Base-by-base conservation (phyloP, 805 yeast genomes). In the Wickerhamomyces queroliae region DNA sequence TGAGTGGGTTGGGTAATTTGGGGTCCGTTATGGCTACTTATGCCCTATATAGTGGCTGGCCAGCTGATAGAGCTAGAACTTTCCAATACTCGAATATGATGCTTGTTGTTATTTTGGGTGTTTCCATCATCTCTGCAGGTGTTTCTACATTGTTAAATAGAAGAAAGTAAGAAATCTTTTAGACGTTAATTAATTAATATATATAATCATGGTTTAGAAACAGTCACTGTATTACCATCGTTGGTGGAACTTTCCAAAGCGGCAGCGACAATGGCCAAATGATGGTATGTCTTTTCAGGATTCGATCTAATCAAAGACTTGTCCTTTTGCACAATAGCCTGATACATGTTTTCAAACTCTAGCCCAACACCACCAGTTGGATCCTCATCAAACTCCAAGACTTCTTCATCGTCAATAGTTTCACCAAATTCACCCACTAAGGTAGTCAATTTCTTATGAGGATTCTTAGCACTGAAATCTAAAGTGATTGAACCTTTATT, bases 231-330 rank as follows among this genome's bases (percentile, higher is more conserved):
- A 37, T 62, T 59, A 52, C 85, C 86, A 40, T 70, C 65, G 25
- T 70, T 61, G 15, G 64, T 50, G 28, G 87, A 76, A 42, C 93
- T 81, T 48, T 83, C 81, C 27, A 91, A 63, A 43, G 86, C 84
- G 21, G 96, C 98, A 40, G 78, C 95, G 42, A 91, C 78, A 50
- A 87, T 75, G 7, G 96, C 96, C 60, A 90, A 76, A 62, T 91
- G 98, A 62, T 90, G 96, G 79, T 84, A 90, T 6, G 95, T 88
- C 45, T 69, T 73, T 46, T 76, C 82, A 20, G 96, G 95, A n/a
- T 80, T 70, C 31, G 76, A 74, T 30, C 56, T 64, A 37, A 82
- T 62, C 39, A 75, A 47, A 3, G 66, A 53, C 63, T 84, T 84
- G 59, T 85, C 87, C 47, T 76, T 74, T 41, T 70, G 65, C 20